Evolutionary conservation across 148 eudicot genomes (phyloP).

Genomic region (Arctostaphylos glauca): DNA sequence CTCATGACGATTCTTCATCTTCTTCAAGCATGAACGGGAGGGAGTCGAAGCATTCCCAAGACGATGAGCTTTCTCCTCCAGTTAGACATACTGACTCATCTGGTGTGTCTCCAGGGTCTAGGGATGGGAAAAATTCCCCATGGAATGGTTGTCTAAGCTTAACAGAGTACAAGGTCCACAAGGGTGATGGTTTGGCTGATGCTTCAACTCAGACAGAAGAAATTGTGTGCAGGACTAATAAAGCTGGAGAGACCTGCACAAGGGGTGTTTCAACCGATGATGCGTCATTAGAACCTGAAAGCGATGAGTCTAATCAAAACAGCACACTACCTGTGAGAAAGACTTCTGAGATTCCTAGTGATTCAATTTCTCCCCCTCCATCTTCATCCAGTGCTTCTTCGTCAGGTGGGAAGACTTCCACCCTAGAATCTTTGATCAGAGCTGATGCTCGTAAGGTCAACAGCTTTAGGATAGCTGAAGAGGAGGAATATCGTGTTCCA

Average conservation of each 20-base stretch:
- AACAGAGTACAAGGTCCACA: slow-evolving; percentile 57
- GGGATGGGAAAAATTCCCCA: slow-evolving; percentile 60
- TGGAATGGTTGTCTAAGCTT: slow-evolving; percentile 68
- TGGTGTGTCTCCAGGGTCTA: slow-evolving; percentile 60
- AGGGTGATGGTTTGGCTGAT: slow-evolving; percentile 66
- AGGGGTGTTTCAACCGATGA: slow-evolving; percentile 91
- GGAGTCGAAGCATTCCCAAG: slow-evolving; percentile 55
- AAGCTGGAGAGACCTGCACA: slow-evolving; percentile 55
- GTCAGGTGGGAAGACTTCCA: slow-evolving; percentile 68
- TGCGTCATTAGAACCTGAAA: slow-evolving; percentile 39
- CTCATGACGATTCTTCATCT: slow-evolving; percentile 70
- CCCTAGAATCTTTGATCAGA: slow-evolving; percentile 82
- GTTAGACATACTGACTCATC: slow-evolving; percentile 56
- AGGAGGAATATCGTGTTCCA: slow-evolving; percentile 43
- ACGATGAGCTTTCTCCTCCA: slow-evolving; percentile 72
- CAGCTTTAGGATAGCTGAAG: slow-evolving; percentile 61
- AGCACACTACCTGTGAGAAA: slow-evolving; percentile 26
- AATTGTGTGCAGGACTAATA: slow-evolving; percentile 28
- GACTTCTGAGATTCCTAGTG: slow-evolving; percentile 32
- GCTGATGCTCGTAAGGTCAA: slow-evolving; percentile 75
- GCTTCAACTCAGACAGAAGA: slow-evolving; percentile 96
- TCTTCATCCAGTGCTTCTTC: slow-evolving; percentile 68
- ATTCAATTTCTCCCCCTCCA: slow-evolving; percentile 52
- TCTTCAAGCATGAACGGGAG: slow-evolving; percentile 66
- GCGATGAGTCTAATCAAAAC: slow-evolving; percentile 27